Percentiles rank a stretch among this genome's conserved stretches.
These are phyloP conservation scores for Cladorrhinum sp. DNA, from an alignment of 2,329 filamentous ascomycete species.

Conservation along the genomic window DNA sequence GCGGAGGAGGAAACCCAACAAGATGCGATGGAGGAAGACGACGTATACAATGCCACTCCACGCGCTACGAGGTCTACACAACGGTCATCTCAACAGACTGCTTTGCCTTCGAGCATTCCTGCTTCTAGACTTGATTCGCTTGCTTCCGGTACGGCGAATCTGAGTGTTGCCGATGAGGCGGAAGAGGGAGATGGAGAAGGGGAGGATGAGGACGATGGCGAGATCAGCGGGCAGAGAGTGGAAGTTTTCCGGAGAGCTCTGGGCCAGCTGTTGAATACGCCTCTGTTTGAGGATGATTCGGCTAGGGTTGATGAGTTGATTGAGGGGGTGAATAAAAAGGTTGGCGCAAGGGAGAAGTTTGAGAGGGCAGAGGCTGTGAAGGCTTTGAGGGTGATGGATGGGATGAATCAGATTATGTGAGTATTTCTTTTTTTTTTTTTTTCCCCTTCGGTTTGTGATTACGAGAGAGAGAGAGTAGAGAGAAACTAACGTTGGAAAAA, in stretches of 20 bases:
- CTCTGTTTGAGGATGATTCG: slow-evolving; percentile 83
- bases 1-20: slow-evolving; percentile 46
- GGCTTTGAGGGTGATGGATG: slow-evolving; percentile 76
- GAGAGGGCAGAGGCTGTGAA: slow-evolving; percentile 67
- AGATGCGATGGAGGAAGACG: slow-evolving; percentile 49
- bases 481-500: slow-evolving; percentile 20
- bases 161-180: slow-evolving; percentile 35
- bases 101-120: slow-evolving; percentile 76
- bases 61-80: slow-evolving; percentile 37
- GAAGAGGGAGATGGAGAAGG: slow-evolving; percentile 14
- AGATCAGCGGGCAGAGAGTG: slow-evolving; percentile 62
- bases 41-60: slow-evolving; percentile 43
- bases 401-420: slow-evolving; percentile 89
- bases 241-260: slow-evolving; percentile 74
- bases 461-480: neutral
- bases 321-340: slow-evolving; percentile 70
- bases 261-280: slow-evolving; percentile 76
- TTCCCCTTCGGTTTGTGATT: too few species aligned
- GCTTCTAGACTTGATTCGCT: slow-evolving; percentile 60
- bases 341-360: slow-evolving; percentile 63
- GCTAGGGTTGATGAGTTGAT: slow-evolving; percentile 74
- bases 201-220: slow-evolving; percentile 29
- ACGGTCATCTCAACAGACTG: slow-evolving; percentile 55
- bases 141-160: slow-evolving; percentile 40
- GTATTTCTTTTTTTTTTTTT: slow-evolving; percentile 39